Conservation (phyloP, 75 land plant species). For the Ceratopteris richardii region DNA sequence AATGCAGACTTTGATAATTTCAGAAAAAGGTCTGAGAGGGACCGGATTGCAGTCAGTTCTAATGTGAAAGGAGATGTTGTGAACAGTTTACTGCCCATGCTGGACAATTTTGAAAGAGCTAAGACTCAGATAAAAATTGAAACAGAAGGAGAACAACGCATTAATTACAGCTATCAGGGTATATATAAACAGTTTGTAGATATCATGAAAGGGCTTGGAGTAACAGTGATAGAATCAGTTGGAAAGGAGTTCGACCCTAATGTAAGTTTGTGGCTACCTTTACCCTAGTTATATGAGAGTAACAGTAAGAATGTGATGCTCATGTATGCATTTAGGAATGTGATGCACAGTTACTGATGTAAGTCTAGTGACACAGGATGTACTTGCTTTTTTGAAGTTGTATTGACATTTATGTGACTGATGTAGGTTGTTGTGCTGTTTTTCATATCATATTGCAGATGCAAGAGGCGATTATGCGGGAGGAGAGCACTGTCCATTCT, state of each 20-base stretch:
- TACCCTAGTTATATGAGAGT: neutral
- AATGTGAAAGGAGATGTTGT: slow-evolving; percentile 74
- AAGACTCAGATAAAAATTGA: slow-evolving; percentile 61
- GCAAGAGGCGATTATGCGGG: slow-evolving; percentile 91
- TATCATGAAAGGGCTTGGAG: slow-evolving; percentile 69
- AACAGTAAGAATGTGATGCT: slow-evolving; percentile 3
- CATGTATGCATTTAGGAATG: neutral
- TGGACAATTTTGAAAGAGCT: slow-evolving; percentile 91
- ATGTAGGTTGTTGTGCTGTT: too few species aligned
- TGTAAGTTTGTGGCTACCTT: too few species aligned
- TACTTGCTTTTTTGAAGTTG: too few species aligned
- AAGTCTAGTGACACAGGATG: too few species aligned
- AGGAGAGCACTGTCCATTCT: slow-evolving; percentile 64
- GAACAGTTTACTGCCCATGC: slow-evolving; percentile 76
- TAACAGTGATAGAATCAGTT: slow-evolving; percentile 65
- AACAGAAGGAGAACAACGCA: slow-evolving; percentile 80
- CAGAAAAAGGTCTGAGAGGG: slow-evolving; percentile 76
- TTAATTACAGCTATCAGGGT: slow-evolving; percentile 87
- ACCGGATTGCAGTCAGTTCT: slow-evolving; percentile 33
- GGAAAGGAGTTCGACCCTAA: slow-evolving; percentile 91
- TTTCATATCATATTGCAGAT: too few species aligned
- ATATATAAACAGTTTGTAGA: slow-evolving; percentile 99
- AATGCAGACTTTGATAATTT: slow-evolving; percentile 97
- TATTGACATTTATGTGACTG: too few species aligned
- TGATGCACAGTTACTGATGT: neutral